Conservation (phyloP, 495 filamentous ascomycete species). For the Cercophora samala region DNA sequence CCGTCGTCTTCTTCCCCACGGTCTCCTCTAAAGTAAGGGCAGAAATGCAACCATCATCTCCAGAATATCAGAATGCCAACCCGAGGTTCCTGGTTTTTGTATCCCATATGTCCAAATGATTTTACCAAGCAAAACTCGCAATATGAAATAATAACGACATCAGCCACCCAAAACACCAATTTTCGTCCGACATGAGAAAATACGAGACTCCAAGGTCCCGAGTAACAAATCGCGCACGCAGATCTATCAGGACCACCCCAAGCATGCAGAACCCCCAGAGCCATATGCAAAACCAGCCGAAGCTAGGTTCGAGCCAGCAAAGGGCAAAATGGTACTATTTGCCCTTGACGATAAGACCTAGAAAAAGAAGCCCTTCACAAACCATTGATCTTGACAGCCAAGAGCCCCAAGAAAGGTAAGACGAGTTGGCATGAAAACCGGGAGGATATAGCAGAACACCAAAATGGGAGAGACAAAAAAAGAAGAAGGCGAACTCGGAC, state of each 20-base stretch:
- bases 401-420: background rate
- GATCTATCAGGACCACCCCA: conserved; percentile 8
- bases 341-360: background rate
- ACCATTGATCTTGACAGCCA: background rate
- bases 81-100: background rate
- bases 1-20: background rate
- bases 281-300: conserved; percentile 6
- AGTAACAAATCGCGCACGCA: background rate
- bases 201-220: background rate
- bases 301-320: conserved; percentile 1
- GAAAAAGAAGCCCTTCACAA: background rate
- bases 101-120: background rate
- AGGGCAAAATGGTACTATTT: background rate
- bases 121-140: background rate
- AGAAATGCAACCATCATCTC: background rate
- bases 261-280: conserved; percentile 1
- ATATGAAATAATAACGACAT: background rate
- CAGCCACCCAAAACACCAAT: conserved; percentile 7
- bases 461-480: background rate
- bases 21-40: background rate
- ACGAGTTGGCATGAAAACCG: too few species aligned
- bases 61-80: conserved; percentile 3
- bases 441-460: background rate
- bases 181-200: conserved; percentile 4
- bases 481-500: background rate